Conservation (phyloP, 306 rosid species). For the Casuarina equisetifolia region DNA sequence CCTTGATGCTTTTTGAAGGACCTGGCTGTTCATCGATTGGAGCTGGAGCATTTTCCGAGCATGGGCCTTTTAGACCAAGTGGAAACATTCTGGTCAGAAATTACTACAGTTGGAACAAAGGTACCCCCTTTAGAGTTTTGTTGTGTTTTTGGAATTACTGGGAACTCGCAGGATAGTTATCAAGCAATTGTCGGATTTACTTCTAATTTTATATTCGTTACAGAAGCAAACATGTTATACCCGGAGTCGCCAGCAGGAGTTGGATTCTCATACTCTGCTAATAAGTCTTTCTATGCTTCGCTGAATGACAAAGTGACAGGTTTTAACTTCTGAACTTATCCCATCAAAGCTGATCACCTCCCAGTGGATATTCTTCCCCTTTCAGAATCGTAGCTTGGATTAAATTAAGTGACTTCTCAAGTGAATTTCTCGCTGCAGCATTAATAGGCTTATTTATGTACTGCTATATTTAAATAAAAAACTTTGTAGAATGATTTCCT, state of each 20-base stretch:
- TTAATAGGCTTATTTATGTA: no score
- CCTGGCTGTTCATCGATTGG: constrained; percentile 89
- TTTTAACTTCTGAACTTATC: constrained; percentile 23
- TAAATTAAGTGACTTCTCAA: no score
- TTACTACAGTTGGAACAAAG: constrained; percentile 67
- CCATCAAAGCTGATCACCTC: background rate
- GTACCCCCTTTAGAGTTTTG: constrained; percentile 23
- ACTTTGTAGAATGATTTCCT: no score
- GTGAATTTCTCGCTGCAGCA: no score
- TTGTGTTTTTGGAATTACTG: background rate
- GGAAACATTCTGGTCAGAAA: constrained; percentile 47
- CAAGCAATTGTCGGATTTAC: background rate
- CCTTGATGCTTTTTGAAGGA: constrained; percentile 45
- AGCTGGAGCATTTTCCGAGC: constrained; percentile 68
- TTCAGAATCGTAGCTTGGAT: no score
- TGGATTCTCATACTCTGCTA: constrained; percentile 75
- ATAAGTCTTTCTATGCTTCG: constrained; percentile 46
- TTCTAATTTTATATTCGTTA: background rate
- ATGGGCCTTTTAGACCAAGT: constrained; percentile 72
- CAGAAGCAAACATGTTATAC: constrained; percentile 69
- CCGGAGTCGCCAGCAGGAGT: constrained; percentile 80
- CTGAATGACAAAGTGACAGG: constrained; percentile 59
- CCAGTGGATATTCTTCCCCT: no score
- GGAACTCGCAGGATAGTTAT: background rate
- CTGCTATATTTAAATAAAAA: no score